Evolutionary conservation across 176 grass and related monocot genomes (phyloP).

Genomic region (Saccharum spontaneum): DNA sequence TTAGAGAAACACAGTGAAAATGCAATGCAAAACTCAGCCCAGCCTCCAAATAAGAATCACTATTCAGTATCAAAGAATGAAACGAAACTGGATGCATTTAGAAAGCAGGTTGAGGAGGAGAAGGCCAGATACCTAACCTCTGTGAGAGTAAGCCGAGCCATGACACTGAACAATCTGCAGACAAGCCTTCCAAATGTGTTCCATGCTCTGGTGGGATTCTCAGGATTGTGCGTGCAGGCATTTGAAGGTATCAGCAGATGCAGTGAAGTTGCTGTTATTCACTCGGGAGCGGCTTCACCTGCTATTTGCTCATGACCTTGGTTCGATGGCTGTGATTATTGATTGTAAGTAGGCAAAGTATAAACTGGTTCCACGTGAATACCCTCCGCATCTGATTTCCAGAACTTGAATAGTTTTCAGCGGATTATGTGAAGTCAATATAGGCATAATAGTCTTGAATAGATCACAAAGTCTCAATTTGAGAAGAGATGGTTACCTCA

Average conservation of each 20-base stretch:
- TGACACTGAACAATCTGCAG: conserved; percentile 81
- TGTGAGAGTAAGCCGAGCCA: conserved; percentile 66
- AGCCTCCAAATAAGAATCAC: conserved; percentile 34
- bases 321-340: conserved; percentile 32
- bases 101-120: conserved; percentile 79
- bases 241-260: conserved; percentile 81
- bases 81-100: conserved; percentile 65
- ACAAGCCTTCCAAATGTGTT: conserved; percentile 92
- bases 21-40: conserved; percentile 32
- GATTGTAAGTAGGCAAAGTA: conserved; percentile 67
- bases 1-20: conserved; percentile 63
- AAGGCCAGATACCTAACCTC: conserved; percentile 78
- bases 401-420: conserved; percentile 13
- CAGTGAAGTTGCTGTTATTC: conserved; percentile 39
- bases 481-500: conserved; percentile 19
- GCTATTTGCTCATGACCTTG: conserved; percentile 35
- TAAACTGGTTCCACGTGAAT: conserved; percentile 46
- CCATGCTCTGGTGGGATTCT: conserved; percentile 79
- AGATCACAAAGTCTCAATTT: conserved; percentile 18
- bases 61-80: conserved; percentile 44
- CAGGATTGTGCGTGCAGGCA: conserved; percentile 57
- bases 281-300: conserved; percentile 51
- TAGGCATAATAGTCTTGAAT: conserved; percentile 33
- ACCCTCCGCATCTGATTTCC: conserved; percentile 33
- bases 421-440: conserved; percentile 29